These are phyloP conservation scores for Hypoxylon sp. DNA, from an alignment of 2,329 filamentous ascomycete species.

Conservation along the genomic window DNA sequence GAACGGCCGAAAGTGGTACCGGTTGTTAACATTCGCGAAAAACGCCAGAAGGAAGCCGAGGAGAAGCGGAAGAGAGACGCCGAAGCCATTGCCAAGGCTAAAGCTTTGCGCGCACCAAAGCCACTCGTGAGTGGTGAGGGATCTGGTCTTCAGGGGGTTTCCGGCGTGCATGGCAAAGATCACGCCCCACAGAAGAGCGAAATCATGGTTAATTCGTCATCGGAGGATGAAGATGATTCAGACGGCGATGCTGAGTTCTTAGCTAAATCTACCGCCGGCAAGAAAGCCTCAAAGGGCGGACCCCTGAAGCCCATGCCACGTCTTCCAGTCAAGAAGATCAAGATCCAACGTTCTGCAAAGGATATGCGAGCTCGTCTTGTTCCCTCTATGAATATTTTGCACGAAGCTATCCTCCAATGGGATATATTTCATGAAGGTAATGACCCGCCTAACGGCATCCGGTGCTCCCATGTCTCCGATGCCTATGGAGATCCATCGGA, in stretches of 20 bases:
- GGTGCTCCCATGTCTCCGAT: slow-evolving; percentile 79
- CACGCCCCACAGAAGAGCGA: slow-evolving; percentile 78
- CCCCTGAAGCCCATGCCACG: slow-evolving; percentile 65
- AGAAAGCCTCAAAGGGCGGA: slow-evolving; percentile 58
- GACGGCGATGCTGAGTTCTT: slow-evolving; percentile 64
- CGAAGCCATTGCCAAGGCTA: slow-evolving; percentile 74
- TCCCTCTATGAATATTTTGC: slow-evolving; percentile 85
- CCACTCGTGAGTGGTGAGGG: slow-evolving; percentile 75
- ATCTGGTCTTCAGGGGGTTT: slow-evolving; percentile 77
- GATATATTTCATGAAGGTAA: slow-evolving; percentile 92
- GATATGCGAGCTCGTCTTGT: slow-evolving; percentile 94
- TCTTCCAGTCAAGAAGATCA: slow-evolving; percentile 84
- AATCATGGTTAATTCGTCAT: slow-evolving; percentile 88
- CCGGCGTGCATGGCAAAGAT: slow-evolving; percentile 77
- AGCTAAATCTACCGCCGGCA: slow-evolving; percentile 55
- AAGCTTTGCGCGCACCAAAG: slow-evolving; percentile 62
- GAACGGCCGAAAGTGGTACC: slow-evolving; percentile 50
- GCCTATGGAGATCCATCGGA: slow-evolving; percentile 78
- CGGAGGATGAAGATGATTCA: slow-evolving; percentile 77
- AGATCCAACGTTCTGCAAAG: slow-evolving; percentile 82
- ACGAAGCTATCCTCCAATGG: slow-evolving; percentile 89
- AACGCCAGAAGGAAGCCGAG: slow-evolving; percentile 77
- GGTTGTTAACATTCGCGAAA: slow-evolving; percentile 71
- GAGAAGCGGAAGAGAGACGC: slow-evolving; percentile 77
- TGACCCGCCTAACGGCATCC: slow-evolving; percentile 79